Evolutionary conservation across 23 red algal species (phyloP).

Genomic region (Gracilaria domingensis): DNA sequence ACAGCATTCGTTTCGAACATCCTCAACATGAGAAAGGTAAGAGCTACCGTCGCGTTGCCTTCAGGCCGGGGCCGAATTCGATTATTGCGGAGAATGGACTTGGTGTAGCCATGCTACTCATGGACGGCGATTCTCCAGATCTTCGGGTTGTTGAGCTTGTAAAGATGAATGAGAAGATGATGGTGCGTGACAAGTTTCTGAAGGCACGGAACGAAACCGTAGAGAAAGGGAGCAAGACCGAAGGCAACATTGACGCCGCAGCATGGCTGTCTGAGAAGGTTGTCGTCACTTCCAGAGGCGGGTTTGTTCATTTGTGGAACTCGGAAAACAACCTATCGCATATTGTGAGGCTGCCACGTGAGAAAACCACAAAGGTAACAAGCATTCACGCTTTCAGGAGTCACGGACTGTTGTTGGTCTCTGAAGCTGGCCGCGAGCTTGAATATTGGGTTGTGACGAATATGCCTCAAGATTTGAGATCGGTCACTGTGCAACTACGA

Average conservation of each 20-base stretch:
- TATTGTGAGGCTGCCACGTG: slow-evolving; percentile 50
- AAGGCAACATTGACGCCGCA: slow-evolving; percentile 49
- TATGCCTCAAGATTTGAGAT: slow-evolving; percentile 24
- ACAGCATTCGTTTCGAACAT: slow-evolving; percentile 73
- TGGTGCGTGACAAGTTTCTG: slow-evolving; percentile 73
- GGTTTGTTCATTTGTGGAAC: slow-evolving; percentile 66
- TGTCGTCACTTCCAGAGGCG: slow-evolving; percentile 65
- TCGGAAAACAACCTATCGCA: slow-evolving; percentile 45
- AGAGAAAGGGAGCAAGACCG: slow-evolving; percentile 31
- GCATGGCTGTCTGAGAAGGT: slow-evolving; percentile 71
- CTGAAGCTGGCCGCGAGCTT: slow-evolving; percentile 43
- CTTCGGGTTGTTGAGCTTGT: slow-evolving; percentile 70
- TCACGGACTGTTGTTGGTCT: slow-evolving; percentile 38
- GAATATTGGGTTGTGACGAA: slow-evolving; percentile 54
- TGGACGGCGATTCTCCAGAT: slow-evolving; percentile 63
- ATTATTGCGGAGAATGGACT: slow-evolving; percentile 73
- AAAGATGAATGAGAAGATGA: slow-evolving; percentile 81
- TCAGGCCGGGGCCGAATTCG: slow-evolving; percentile 60
- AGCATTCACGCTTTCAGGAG: slow-evolving; percentile 30
- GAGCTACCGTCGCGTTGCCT: slow-evolving; percentile 60
- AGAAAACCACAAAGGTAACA: slow-evolving; percentile 47
- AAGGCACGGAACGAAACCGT: slow-evolving; percentile 30
- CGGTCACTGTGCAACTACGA: slow-evolving; percentile 47
- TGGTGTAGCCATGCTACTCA: slow-evolving; percentile 73
- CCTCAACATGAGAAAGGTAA: slow-evolving; percentile 62